phyloP scores from a whole-genome alignment of 2,329 filamentous ascomycete species.

The Acephala macrosclerotiorum region DNA sequence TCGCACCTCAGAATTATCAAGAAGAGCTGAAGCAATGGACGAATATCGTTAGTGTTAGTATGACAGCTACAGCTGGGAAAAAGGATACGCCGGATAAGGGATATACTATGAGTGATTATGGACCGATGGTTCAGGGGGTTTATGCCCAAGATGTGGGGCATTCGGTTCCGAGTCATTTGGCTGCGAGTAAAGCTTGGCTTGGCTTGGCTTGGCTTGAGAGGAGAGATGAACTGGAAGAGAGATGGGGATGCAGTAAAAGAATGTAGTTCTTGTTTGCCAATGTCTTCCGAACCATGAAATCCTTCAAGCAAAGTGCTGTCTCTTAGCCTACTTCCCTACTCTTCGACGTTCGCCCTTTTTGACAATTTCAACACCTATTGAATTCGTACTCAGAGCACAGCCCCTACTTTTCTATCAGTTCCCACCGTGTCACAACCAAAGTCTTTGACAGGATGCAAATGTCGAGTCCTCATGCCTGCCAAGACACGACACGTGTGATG shows the following conservation, averaged over 20 bases:
- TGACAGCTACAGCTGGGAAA: conserved; percentile 28
- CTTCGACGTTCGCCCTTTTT: too few species aligned
- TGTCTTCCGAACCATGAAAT: too few species aligned
- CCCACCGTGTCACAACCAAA: too few species aligned
- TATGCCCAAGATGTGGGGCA: conserved; percentile 35
- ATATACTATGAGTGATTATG: conserved; percentile 30
- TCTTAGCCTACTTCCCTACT: too few species aligned
- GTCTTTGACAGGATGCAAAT: too few species aligned
- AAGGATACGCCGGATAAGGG: conserved; percentile 24
- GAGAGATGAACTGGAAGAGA: not conserved
- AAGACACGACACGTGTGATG: too few species aligned
- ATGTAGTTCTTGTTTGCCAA: not conserved
- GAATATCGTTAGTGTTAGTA: conserved; percentile 48
- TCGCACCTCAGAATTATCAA: conserved; percentile 50
- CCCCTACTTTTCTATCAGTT: too few species aligned
- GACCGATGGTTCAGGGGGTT: conserved; percentile 32
- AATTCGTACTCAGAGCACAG: too few species aligned
- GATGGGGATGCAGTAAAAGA: not conserved
- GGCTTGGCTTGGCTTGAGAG: conserved; percentile 10
- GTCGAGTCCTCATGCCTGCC: too few species aligned
- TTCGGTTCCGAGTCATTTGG: conserved; percentile 31
- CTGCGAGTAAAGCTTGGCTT: conserved; percentile 31
- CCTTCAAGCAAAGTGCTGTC: too few species aligned
- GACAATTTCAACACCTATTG: too few species aligned
- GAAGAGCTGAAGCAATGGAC: conserved; percentile 56